Conservation (phyloP, 2,329 filamentous ascomycete genomes). For the Sporothrix curviconia region DNA sequence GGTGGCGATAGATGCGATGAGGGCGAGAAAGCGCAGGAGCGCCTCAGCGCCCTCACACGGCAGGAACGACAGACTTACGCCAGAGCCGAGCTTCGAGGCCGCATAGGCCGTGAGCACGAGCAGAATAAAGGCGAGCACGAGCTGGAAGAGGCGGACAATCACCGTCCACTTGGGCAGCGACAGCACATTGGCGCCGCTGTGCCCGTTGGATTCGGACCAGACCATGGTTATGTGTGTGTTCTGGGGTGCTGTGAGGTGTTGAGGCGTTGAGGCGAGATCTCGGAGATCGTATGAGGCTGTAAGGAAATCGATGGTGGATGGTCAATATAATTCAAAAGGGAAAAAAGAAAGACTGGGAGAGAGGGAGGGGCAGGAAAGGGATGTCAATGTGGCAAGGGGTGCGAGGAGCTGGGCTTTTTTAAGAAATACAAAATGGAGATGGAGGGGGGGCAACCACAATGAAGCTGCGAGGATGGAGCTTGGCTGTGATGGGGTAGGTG, state of each 20-base stretch:
- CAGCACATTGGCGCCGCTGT: constrained; percentile 18
- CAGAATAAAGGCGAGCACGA: constrained; percentile 16
- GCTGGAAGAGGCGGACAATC: constrained; percentile 18
- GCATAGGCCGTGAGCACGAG: constrained; percentile 17
- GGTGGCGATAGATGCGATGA: no score
- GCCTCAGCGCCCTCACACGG: no score
- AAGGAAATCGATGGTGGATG: not conserved
- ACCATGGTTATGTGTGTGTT: constrained; percentile 3
- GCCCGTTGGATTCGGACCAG: constrained; percentile 13
- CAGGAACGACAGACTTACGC: constrained; percentile 2
- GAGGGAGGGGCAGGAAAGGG: not conserved
- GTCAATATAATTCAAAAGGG: not conserved
- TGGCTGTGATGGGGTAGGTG: not conserved
- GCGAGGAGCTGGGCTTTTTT: not conserved
- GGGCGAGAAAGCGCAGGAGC: no score
- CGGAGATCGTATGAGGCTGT: not conserved
- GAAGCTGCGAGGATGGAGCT: not conserved
- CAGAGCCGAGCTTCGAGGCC: constrained; percentile 14
- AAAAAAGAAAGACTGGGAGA: not conserved
- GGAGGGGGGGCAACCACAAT: not conserved
- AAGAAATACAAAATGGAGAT: not conserved
- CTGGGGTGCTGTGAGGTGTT: not conserved
- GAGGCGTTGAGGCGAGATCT: not conserved
- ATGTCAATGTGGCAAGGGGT: not conserved
- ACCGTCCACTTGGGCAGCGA: constrained; percentile 18